Percentiles rank a stretch among this genome's conserved stretches.
Evolutionary conservation across 495 filamentous ascomycete species (phyloP).

Genomic region (Trichocladium uniseriatum): DNA sequence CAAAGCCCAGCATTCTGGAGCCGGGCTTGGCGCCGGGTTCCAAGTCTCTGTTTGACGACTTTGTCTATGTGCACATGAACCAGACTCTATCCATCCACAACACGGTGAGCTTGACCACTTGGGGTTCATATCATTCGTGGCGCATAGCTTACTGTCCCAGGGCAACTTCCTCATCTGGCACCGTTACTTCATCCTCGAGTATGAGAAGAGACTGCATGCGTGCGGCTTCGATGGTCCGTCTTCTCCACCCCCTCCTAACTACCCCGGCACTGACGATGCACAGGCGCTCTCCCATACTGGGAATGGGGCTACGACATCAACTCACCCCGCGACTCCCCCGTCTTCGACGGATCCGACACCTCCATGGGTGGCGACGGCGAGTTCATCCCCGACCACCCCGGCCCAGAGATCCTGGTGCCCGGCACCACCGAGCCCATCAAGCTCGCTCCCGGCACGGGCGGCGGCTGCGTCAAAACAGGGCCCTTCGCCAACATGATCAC

Average conservation of each 20-base stretch:
- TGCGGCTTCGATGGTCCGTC: slow-evolving; percentile 64
- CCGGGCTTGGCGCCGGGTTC: slow-evolving; percentile 23
- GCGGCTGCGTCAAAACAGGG: slow-evolving; percentile 54
- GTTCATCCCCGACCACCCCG: slow-evolving; percentile 24
- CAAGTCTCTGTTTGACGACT: slow-evolving; percentile 49
- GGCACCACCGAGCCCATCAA: not conserved
- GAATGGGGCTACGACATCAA: slow-evolving; percentile 50
- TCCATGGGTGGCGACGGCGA: slow-evolving; percentile 55
- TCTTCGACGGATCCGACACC: slow-evolving; percentile 53
- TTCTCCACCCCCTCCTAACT: too few species aligned
- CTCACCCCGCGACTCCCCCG: slow-evolving; percentile 41
- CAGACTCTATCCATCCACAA: slow-evolving; percentile 52
- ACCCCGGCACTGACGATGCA: too few species aligned
- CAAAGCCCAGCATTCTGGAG: slow-evolving; percentile 36
- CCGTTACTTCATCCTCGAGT: slow-evolving; percentile 54
- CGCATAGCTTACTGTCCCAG: slow-evolving; percentile 8
- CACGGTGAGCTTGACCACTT: slow-evolving; percentile 29
- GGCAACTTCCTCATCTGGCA: slow-evolving; percentile 66
- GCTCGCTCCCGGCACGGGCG: slow-evolving; percentile 46
- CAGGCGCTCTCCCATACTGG: slow-evolving; percentile 49
- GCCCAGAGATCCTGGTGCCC: slow-evolving; percentile 11
- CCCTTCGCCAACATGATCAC: slow-evolving; percentile 45
- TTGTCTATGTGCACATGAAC: slow-evolving; percentile 57
- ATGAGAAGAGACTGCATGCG: slow-evolving; percentile 57
- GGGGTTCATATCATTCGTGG: too few species aligned